phyloP scores from a whole-genome alignment of 306 rosid species.

The Castanospermum australe region DNA sequence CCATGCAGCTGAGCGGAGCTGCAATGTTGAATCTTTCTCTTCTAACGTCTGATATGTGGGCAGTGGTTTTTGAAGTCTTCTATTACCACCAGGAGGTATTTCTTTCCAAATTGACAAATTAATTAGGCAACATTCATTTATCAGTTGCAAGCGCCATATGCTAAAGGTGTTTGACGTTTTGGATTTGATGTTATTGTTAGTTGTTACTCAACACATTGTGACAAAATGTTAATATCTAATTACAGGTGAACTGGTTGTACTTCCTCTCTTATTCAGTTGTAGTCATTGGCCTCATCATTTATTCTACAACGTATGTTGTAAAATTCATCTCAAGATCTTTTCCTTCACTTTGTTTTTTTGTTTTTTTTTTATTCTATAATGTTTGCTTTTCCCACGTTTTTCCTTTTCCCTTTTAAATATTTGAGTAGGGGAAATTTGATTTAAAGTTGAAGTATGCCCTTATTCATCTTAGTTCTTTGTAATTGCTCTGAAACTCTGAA shows the following conservation, averaged over 20 bases:
- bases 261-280: slow-evolving; percentile 47
- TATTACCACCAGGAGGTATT: slow-evolving; percentile 35
- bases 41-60: slow-evolving; percentile 41
- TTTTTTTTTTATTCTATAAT: too few species aligned
- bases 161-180: not conserved
- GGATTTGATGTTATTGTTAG: not conserved
- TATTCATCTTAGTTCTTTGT: too few species aligned
- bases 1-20: slow-evolving; percentile 36
- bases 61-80: slow-evolving; percentile 31
- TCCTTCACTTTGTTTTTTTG: not conserved
- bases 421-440: too few species aligned
- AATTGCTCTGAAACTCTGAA: too few species aligned
- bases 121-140: not conserved
- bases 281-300: slow-evolving; percentile 51
- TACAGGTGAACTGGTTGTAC: slow-evolving; percentile 72
- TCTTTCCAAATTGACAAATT: not conserved
- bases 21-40: slow-evolving; percentile 41
- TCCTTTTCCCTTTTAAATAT: too few species aligned
- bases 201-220: not conserved
- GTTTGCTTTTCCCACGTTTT: too few species aligned
- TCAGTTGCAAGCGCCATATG: not conserved
- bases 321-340: not conserved
- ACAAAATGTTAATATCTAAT: not conserved
- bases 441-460: too few species aligned
- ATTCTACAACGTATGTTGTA: slow-evolving; percentile 51